A percentile compares a stretch with the other conserved stretches of the same genome.
These are phyloP conservation scores for Solanum hybrid DNA, from an alignment of 305 asterid species.

Conservation along the genomic window DNA sequence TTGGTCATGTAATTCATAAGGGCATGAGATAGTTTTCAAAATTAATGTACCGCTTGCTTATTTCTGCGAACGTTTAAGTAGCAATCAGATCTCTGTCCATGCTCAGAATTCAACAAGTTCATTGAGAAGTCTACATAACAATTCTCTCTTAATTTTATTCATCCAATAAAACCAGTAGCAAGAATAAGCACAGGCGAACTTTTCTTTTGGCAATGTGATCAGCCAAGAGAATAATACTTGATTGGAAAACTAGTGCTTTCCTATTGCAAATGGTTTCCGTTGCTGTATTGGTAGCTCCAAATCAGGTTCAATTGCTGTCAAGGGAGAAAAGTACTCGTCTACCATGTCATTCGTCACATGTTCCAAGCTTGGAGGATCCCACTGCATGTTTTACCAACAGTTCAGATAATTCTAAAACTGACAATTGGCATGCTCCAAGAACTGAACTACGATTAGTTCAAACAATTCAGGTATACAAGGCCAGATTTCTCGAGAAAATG, in stretches of 20 bases:
- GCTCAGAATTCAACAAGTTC: neutral
- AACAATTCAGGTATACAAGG: neutral
- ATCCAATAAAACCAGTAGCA: neutral
- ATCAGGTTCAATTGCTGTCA: neutral
- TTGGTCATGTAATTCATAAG: neutral
- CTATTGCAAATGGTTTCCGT: neutral
- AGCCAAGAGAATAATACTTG: neutral
- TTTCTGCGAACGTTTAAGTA: neutral
- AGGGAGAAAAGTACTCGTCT: neutral
- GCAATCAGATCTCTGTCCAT: neutral
- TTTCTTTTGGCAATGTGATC: neutral
- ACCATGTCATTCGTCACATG: neutral
- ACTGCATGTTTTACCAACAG: neutral
- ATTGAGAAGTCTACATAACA: neutral
- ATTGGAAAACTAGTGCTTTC: neutral
- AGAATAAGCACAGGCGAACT: neutral
- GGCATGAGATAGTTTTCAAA: neutral
- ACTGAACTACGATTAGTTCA: neutral
- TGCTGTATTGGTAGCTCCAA: neutral
- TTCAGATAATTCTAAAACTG: neutral
- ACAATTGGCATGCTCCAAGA: neutral
- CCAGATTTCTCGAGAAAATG: neutral
- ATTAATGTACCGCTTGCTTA: neutral
- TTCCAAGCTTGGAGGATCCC: neutral
- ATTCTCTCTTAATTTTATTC: neutral